Evolutionary conservation across 164 flowering plant species (phyloP).

Genomic region (Santalum album): DNA sequence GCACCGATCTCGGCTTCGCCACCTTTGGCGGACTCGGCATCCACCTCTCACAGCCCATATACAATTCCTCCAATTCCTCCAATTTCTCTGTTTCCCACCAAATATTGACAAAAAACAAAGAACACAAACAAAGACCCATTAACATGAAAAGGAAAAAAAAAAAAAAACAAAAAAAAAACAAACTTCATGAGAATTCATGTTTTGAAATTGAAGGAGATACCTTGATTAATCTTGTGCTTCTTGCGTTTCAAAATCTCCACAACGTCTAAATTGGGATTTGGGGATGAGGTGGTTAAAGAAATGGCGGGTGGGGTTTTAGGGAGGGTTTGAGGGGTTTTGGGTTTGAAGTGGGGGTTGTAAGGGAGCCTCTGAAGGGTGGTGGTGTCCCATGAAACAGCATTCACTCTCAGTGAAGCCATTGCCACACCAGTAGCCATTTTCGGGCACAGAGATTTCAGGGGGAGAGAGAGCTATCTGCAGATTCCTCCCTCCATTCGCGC

Average conservation of each 20-base stretch:
- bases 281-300: background rate
- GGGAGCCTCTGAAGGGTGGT: slow-evolving; percentile 26
- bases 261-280: slow-evolving; percentile 2
- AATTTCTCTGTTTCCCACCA: slow-evolving; percentile 8
- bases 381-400: slow-evolving; percentile 45
- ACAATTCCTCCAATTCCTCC: slow-evolving; percentile 24
- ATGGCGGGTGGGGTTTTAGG: slow-evolving; percentile 4
- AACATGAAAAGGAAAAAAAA: background rate
- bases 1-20: slow-evolving; percentile 63
- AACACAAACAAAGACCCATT: background rate
- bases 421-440: background rate
- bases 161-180: background rate
- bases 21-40: slow-evolving; percentile 68
- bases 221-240: slow-evolving; percentile 6
- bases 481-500: too few relatives aligned
- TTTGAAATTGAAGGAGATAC: background rate
- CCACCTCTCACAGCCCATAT: slow-evolving; percentile 79
- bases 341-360: slow-evolving; percentile 31
- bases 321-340: slow-evolving; percentile 12
- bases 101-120: background rate
- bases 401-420: slow-evolving; percentile 14
- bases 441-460: too few relatives aligned
- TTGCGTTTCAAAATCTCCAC: slow-evolving; percentile 6
- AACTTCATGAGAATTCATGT: background rate
- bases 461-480: too few relatives aligned